Conservation (phyloP, 352 stramenopile genomes). For the Phytophthora sansomeana region DNA sequence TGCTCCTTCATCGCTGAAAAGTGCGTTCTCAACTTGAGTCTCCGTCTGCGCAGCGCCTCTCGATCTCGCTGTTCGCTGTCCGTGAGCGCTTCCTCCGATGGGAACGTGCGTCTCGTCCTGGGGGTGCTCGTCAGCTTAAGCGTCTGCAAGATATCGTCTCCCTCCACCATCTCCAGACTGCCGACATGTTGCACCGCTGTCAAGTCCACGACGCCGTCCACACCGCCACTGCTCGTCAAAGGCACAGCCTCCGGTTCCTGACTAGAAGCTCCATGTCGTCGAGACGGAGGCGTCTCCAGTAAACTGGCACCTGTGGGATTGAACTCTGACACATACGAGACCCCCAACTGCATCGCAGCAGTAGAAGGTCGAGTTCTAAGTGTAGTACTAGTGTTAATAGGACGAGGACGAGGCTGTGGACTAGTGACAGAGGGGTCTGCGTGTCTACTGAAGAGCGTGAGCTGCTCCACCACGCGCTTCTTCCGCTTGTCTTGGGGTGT, state of each 20-base stretch:
- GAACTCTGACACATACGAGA: constrained; percentile 5
- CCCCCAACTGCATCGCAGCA: neutral
- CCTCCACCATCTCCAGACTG: constrained; percentile 67
- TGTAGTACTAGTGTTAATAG: neutral
- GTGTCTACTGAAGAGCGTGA: constrained; percentile 36
- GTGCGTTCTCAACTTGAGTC: constrained; percentile 48
- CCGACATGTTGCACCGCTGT: constrained; percentile 43
- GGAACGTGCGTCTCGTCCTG: constrained; percentile 52
- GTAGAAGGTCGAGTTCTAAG: neutral
- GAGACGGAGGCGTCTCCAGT: constrained; percentile 19
- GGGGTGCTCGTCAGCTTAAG: constrained; percentile 56
- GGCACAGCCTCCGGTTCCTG: neutral
- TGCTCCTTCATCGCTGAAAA: constrained; percentile 44
- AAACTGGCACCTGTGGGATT: constrained; percentile 8
- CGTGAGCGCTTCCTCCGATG: constrained; percentile 52
- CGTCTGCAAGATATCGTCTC: constrained; percentile 63
- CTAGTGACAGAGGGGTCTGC: constrained; percentile 26
- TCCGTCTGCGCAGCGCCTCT: constrained; percentile 52
- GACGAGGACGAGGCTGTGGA: constrained; percentile 2
- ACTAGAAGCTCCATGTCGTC: neutral
- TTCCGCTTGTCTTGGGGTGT: constrained; percentile 7
- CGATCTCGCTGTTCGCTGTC: constrained; percentile 63
- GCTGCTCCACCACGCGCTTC: constrained; percentile 7
- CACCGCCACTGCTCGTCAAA: constrained; percentile 13
- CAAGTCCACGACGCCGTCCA: constrained; percentile 59